Evolutionary conservation across 106 monocot genomes (phyloP).

Genomic region (Acorus calamus): DNA sequence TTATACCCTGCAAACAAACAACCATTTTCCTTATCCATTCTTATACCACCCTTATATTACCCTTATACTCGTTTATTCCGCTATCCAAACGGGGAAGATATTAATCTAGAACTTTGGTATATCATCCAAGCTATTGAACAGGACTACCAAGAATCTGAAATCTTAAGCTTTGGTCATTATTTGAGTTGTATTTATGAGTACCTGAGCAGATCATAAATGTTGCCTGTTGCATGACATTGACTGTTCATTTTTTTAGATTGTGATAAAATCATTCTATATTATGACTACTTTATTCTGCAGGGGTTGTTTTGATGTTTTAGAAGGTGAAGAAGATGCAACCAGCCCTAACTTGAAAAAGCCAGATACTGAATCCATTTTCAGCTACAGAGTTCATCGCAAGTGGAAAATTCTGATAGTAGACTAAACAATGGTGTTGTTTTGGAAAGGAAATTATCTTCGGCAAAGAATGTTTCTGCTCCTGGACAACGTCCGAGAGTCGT

Average conservation of each 20-base stretch:
- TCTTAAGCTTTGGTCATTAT: too few species aligned
- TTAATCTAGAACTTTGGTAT: too few species aligned
- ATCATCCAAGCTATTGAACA: too few species aligned
- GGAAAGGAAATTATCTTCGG: conserved; percentile 34
- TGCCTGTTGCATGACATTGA: too few species aligned
- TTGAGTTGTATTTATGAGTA: too few species aligned
- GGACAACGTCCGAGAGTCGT: conserved; percentile 29
- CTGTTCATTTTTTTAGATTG: background rate
- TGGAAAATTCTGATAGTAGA: conserved; percentile 14
- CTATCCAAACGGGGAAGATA: too few species aligned
- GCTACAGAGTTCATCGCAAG: conserved; percentile 16
- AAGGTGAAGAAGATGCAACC: conserved; percentile 36
- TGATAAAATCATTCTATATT: background rate
- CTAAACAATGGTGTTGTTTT: conserved; percentile 22
- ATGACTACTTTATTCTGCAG: conserved; percentile 25
- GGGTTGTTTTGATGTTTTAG: conserved; percentile 80
- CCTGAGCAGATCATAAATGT: too few species aligned
- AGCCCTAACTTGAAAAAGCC: conserved; percentile 20
- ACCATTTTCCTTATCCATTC: too few species aligned
- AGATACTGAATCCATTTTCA: conserved; percentile 14
- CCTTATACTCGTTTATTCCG: too few species aligned
- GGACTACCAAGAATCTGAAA: too few species aligned
- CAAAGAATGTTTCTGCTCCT: conserved; percentile 23
- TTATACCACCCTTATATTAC: too few species aligned
- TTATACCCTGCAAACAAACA: too few species aligned